A percentile compares a stretch with the other conserved stretches of the same genome.
Conservation (phyloP, 441 rosid species). For the Kokia cookei region DNA sequence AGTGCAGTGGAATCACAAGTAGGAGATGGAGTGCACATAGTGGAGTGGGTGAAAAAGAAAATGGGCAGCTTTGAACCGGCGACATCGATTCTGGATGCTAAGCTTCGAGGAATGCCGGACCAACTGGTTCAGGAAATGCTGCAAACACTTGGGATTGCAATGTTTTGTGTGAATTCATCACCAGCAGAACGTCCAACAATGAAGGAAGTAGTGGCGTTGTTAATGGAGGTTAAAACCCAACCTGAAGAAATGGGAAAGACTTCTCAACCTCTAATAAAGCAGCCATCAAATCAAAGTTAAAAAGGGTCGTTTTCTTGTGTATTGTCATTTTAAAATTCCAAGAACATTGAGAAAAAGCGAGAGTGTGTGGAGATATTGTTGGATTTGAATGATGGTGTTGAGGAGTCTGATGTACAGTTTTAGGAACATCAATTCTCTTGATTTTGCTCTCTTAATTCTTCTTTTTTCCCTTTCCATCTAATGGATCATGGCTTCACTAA, state of each 20-base stretch:
- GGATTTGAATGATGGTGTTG: constrained; percentile 21
- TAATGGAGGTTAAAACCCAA: constrained; percentile 85
- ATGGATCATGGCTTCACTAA: neutral
- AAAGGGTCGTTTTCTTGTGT: neutral
- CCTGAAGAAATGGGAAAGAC: constrained; percentile 92
- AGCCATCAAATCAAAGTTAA: constrained; percentile 50
- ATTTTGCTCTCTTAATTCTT: neutral
- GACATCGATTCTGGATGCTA: constrained; percentile 52
- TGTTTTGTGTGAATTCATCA: constrained; percentile 89
- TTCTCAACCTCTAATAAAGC: constrained; percentile 83
- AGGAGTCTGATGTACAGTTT: constrained; percentile 47
- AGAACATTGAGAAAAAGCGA: constrained; percentile 8
- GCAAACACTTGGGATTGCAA: constrained; percentile 85
- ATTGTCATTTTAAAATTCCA: neutral
- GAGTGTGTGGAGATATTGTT: constrained; percentile 13
- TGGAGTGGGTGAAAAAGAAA: constrained; percentile 91
- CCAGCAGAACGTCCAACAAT: constrained; percentile 83
- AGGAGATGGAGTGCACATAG: constrained; percentile 82
- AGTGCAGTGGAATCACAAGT: constrained; percentile 65
- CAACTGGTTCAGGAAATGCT: constrained; percentile 96
- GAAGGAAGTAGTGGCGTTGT: constrained; percentile 91
- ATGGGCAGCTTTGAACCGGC: constrained; percentile 97
- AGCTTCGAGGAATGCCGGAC: constrained; percentile 79
- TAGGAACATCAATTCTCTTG: constrained; percentile 34
- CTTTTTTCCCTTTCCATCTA: neutral